Evolutionary conservation across 2,329 filamentous ascomycete species (phyloP), one percentile per base, ranked within the genome.

Genomic region (Aspergillus pseudotamarii): DNA sequence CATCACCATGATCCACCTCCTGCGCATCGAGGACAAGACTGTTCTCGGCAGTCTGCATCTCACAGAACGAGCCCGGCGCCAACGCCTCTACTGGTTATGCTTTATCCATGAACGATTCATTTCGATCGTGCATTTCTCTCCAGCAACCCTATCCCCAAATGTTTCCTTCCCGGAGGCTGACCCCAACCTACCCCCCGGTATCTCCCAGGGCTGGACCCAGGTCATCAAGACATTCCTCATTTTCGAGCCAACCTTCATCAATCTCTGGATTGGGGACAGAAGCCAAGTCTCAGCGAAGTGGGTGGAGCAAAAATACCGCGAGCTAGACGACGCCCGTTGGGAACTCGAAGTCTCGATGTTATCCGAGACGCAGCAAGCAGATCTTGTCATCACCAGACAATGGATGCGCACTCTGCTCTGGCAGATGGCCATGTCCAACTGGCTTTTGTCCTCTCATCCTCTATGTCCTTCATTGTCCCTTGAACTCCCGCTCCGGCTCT

Each of bases 41-140:
- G 65, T 70, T 8, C 73, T 78, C 62, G 65, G 65, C 6, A 66
- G 64, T 0, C 64, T 83, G 1, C 64, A 72, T 6, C 68, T 70
- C 4, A 67, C 77, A 2, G 80, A 83, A 58, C 72, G 78, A 28
- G 77, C 80, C 28, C 74, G 77, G 56, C 71, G 81, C 56, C 83
- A 85, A 64, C 77, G 85, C 3, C 71, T 85, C 1, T 86, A 86
- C 70, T 87, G 85, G 84, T 80, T 85, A 65, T 80, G 80, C 14
- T 86, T 83, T 66, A 84, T 87, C 36, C 84, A 86, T 63, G 85
- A 87, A 69, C 81, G 85, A 19, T 87, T 86, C 68, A 69, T 84
- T n/a, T 82, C 82, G 38, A 81, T 86, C 30, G 75, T 83, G 4
- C 80, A 84, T 45, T 84, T 84, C 50, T 81, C 81, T 6, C 76